Evolutionary conservation across 306 rosid genomes (phyloP), one percentile per base, ranked within the genome.

Genomic region (Quercus parvula): DNA sequence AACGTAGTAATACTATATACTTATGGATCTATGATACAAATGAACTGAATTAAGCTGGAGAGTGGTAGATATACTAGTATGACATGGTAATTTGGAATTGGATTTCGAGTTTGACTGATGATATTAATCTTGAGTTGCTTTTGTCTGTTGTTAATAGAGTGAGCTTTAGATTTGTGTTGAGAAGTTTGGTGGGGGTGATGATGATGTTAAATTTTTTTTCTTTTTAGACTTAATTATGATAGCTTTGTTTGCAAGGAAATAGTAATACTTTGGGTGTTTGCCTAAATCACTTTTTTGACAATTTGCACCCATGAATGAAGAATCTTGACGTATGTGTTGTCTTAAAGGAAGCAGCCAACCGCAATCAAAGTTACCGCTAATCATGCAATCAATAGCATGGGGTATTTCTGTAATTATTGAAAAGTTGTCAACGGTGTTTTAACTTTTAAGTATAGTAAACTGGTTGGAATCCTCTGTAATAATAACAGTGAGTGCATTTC

Each of bases 61-160:
- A 68, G 66, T 83, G 73, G 76, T 84, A 75, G 76, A 77, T 64
- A 79, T 68, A 75, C 55, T 71, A 75, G 78, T 72, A 74, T 70
- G 73, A 30, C 76, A 59, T 77, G 71, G 41, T 38, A 69, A 57
- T 63, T 61, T 69, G 70, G 19, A 19, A 74, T 56, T 80, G 70
- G 54, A 54, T 56, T 69, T 68, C 56, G 46, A 44, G 33, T 33
- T 69, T 69, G 79, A 68, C 69, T 73, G 63, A 12, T 49, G 54
- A 57, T 77, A 57, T 77, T 75, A 66, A 56, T 57, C 54, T 24
- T 28, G 75, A 52, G 68, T 74, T 73, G 76, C 76, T 24, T 56
- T 24, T 38, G 52, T 31, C 19, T 55, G 66, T 74, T 73, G 85
- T 56, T 44, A 30, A 44, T 59, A 56, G 51, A 28, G 46, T 73